These are phyloP conservation scores for Marasmius sp. DNA, from an alignment of 1,284 basidiomycete species.

Conservation along the genomic window DNA sequence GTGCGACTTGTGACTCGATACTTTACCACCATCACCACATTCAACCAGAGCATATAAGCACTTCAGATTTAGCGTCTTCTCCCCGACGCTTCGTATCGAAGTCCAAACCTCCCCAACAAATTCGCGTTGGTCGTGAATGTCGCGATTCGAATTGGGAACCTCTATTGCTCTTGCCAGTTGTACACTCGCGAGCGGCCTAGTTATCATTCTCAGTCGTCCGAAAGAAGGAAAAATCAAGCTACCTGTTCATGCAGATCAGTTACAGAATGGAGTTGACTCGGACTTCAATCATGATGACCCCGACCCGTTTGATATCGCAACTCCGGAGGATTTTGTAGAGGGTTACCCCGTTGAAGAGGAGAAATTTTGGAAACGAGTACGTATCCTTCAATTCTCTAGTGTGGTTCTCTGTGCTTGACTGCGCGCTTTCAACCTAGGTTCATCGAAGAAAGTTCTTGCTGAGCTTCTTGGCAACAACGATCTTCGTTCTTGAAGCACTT, in stretches of 20 bases:
- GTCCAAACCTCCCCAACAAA: neutral
- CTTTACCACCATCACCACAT: neutral
- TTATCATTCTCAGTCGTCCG: slow-evolving; percentile 33
- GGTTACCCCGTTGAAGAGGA: slow-evolving; percentile 75
- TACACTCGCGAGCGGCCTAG: slow-evolving; percentile 45
- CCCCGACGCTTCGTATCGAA: neutral
- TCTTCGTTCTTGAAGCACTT: slow-evolving; percentile 52
- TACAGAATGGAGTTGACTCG: slow-evolving; percentile 21
- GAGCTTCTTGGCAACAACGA: slow-evolving; percentile 39
- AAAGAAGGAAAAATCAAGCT: slow-evolving; percentile 58
- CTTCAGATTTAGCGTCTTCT: neutral
- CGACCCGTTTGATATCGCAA: slow-evolving; percentile 81
- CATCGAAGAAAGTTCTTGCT: slow-evolving; percentile 56
- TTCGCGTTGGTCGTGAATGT: slow-evolving; percentile 42
- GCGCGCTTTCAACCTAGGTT: slow-evolving; percentile 37
- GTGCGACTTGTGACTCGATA: neutral
- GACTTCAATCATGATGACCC: neutral
- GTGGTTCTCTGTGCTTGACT: neutral
- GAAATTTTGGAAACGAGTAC: slow-evolving; percentile 70
- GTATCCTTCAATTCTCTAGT: slow-evolving; percentile 25
- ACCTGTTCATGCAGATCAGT: slow-evolving; percentile 39
- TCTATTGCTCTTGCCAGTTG: slow-evolving; percentile 46
- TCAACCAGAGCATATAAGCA: neutral
- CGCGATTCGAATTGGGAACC: slow-evolving; percentile 58
- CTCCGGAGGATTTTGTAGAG: slow-evolving; percentile 68